Conservation (phyloP, 768 basidiomycete species). For the Pleurotus cornucopiae region DNA sequence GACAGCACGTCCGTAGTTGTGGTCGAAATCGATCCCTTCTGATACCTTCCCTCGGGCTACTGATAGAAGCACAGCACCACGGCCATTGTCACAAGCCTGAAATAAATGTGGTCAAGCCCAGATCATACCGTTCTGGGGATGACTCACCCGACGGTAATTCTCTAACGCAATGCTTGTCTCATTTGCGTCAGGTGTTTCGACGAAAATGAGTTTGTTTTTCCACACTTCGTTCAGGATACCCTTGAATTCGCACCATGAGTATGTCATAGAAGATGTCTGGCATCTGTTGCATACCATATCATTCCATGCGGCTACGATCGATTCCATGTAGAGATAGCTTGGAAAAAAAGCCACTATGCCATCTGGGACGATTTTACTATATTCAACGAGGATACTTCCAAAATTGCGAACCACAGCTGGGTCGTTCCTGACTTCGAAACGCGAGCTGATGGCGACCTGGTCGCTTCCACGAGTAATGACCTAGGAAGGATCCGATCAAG, state of each 20-base stretch:
- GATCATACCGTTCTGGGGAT: background rate
- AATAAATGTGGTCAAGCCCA: slow-evolving; percentile 8
- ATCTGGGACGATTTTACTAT: slow-evolving; percentile 96
- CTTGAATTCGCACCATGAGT: slow-evolving; percentile 34
- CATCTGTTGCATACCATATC: slow-evolving; percentile 77
- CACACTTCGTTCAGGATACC: slow-evolving; percentile 98
- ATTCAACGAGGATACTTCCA: slow-evolving; percentile 96
- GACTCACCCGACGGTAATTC: slow-evolving; percentile 79
- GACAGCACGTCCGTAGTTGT: slow-evolving; percentile 97
- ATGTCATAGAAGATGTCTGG: background rate
- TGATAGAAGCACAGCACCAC: slow-evolving; percentile 93
- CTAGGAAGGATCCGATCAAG: slow-evolving; percentile 33
- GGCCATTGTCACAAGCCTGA: slow-evolving; percentile 97
- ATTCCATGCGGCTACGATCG: slow-evolving; percentile 99
- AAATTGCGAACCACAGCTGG: slow-evolving; percentile 99
- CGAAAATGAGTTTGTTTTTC: slow-evolving; percentile 99
- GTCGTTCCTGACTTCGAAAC: slow-evolving; percentile 98
- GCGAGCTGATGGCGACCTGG: slow-evolving; percentile 96
- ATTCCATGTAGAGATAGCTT: slow-evolving; percentile 99
- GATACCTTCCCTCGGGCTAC: slow-evolving; percentile 99
- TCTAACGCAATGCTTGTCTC: slow-evolving; percentile 98
- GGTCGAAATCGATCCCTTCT: slow-evolving; percentile 99
- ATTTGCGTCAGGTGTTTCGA: slow-evolving; percentile 98
- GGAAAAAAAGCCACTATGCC: slow-evolving; percentile 99
- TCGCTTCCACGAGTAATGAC: slow-evolving; percentile 98